These are phyloP conservation scores for Allantophomopsis lycopodina DNA, from an alignment of 2,329 filamentous ascomycete species.

Conservation along the genomic window DNA sequence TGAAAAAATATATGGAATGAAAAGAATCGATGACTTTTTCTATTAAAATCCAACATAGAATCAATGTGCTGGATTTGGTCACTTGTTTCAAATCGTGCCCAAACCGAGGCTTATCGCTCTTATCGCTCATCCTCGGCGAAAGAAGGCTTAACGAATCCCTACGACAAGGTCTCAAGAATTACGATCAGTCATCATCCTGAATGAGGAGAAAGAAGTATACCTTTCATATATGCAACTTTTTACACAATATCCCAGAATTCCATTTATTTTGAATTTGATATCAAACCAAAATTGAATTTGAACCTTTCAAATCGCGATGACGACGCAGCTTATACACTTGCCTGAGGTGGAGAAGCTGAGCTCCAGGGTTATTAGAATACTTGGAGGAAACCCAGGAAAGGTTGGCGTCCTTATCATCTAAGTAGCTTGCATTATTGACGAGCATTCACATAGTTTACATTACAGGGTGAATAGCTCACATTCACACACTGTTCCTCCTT, in stretches of 20 bases:
- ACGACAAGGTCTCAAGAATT: neutral
- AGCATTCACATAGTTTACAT: constrained; percentile 31
- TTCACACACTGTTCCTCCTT: constrained; percentile 75
- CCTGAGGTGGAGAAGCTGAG: constrained; percentile 68
- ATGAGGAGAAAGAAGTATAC: neutral
- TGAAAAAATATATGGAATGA: no score
- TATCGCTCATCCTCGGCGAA: neutral
- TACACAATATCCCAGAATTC: neutral
- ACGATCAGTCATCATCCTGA: neutral
- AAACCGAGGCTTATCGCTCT: no score
- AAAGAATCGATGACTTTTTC: no score
- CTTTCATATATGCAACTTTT: neutral
- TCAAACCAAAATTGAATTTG: neutral
- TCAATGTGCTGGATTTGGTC: neutral
- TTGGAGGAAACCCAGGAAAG: constrained; percentile 86
- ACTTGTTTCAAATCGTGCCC: no score
- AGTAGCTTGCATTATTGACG: neutral
- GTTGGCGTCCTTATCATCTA: constrained; percentile 23
- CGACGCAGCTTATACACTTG: constrained; percentile 24
- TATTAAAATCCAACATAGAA: neutral
- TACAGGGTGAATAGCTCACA: constrained; percentile 76
- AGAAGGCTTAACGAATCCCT: neutral
- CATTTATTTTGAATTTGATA: constrained; percentile 1
- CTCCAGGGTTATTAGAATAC: constrained; percentile 64
- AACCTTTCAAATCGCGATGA: constrained; percentile 8